These are phyloP conservation scores for Cucurbita argyrosperma DNA, from an alignment of 306 rosid species.

Conservation along the genomic window DNA sequence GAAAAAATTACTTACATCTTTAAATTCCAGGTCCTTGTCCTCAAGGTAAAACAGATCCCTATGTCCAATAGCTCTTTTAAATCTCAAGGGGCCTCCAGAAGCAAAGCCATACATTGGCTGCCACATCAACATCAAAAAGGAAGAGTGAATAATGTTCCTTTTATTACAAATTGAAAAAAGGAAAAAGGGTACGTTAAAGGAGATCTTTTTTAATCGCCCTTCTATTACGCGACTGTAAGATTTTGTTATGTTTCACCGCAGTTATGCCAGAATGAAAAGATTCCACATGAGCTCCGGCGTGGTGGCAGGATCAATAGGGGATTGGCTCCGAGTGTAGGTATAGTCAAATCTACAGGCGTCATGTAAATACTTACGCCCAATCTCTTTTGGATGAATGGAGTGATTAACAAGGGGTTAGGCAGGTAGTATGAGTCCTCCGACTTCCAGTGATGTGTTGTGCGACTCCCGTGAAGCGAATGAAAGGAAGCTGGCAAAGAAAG, in stretches of 20 bases:
- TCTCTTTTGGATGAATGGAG: too few relatives aligned
- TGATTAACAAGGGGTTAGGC: too few relatives aligned
- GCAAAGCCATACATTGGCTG: constrained; percentile 77
- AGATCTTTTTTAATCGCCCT: too few relatives aligned
- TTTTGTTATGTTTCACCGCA: too few relatives aligned
- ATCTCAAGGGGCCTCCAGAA: constrained; percentile 52
- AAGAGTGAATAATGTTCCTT: neutral
- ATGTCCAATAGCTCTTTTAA: constrained; percentile 79
- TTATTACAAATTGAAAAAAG: neutral
- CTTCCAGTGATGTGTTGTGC: too few relatives aligned
- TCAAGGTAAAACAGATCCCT: constrained; percentile 83
- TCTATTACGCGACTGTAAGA: too few relatives aligned
- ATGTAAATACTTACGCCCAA: too few relatives aligned
- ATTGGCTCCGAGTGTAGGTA: neutral
- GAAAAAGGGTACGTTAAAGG: neutral
- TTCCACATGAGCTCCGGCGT: neutral
- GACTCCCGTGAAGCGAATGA: too few relatives aligned
- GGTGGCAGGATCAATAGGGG: neutral
- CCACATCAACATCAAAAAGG: constrained; percentile 5
- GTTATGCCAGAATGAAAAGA: neutral
- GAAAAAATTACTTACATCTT: constrained; percentile 51
- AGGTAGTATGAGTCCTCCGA: too few relatives aligned
- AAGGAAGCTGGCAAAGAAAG: too few relatives aligned
- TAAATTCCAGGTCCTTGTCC: constrained; percentile 82
- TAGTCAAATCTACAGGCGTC: too few relatives aligned